Evolutionary conservation across 2,329 filamentous ascomycete genomes (phyloP).

Genomic region (Hymenoscyphus salicellus): DNA sequence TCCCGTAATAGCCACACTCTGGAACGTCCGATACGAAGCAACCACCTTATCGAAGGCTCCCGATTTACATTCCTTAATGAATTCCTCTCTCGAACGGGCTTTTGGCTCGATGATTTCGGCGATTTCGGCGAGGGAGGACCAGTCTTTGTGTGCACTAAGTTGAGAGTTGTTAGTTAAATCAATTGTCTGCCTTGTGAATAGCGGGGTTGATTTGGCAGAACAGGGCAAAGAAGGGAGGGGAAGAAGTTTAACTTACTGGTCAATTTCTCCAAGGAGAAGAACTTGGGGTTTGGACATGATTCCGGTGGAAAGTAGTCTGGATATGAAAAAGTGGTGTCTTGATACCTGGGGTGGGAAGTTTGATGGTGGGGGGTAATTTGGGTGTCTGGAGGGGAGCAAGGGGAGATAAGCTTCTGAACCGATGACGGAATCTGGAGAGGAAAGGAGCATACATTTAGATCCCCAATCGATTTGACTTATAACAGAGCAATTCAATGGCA

Average conservation of each 20-base stretch:
- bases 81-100: constrained; percentile 61
- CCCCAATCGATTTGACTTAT: too few relatives aligned
- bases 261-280: constrained; percentile 60
- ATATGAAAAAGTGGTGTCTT: constrained; percentile 3
- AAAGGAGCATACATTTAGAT: too few relatives aligned
- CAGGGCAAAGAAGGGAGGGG: neutral
- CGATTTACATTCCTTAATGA: constrained; percentile 64
- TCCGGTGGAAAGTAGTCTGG: constrained; percentile 2
- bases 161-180: constrained; percentile 13
- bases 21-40: constrained; percentile 69
- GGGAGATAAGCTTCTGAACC: constrained; percentile 19
- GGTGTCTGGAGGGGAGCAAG: constrained; percentile 20
- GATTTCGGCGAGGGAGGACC: constrained; percentile 57
- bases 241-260: constrained; percentile 50
- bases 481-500: too few relatives aligned
- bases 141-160: constrained; percentile 61
- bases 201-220: neutral
- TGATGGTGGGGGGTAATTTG: constrained; percentile 29
- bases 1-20: constrained; percentile 63
- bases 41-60: constrained; percentile 64
- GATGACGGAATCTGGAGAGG: neutral
- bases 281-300: constrained; percentile 52
- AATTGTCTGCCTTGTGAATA: constrained; percentile 1
- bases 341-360: neutral
- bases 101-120: constrained; percentile 64